These are phyloP conservation scores for Pedinophyceae sp. DNA, from an alignment of 139 green algal species.

Conservation along the genomic window DNA sequence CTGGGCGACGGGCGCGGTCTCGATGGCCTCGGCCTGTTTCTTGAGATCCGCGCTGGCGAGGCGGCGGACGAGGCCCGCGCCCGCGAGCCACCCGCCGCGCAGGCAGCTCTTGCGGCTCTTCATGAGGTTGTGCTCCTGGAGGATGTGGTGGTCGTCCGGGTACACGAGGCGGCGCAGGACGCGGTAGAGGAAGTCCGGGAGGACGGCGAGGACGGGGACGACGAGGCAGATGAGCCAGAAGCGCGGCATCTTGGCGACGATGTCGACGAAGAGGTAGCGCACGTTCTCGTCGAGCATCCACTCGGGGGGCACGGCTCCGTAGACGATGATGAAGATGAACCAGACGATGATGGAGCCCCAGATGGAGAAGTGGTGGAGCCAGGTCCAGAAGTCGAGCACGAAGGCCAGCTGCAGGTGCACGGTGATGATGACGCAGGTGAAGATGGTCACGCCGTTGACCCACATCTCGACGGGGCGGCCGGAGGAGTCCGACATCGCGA, in stretches of 20 bases:
- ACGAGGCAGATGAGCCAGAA: slow-evolving; percentile 46
- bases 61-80: too few species aligned
- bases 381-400: slow-evolving; percentile 37
- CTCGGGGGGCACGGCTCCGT: slow-evolving; percentile 32
- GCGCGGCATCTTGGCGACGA: slow-evolving; percentile 17
- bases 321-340: slow-evolving; percentile 51
- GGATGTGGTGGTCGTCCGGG: slow-evolving; percentile 24
- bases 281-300: slow-evolving; percentile 19
- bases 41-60: too few species aligned
- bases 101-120: too few species aligned
- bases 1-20: too few species aligned
- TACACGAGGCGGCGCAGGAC: slow-evolving; percentile 20
- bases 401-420: slow-evolving; percentile 40
- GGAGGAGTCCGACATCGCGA: neutral
- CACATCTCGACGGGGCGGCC: slow-evolving; percentile 5
- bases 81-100: too few species aligned
- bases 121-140: slow-evolving; percentile 46
- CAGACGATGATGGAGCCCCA: slow-evolving; percentile 37
- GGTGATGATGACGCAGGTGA: slow-evolving; percentile 38
- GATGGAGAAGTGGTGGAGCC: slow-evolving; percentile 42
- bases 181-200: slow-evolving; percentile 40
- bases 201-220: slow-evolving; percentile 23
- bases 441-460: slow-evolving; percentile 40
- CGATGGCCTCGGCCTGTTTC: too few species aligned
- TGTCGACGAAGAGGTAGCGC: slow-evolving; percentile 22